These are phyloP conservation scores for Selaginella tamariscina DNA, from an alignment of 75 land plant genomes.

Conservation along the genomic window DNA sequence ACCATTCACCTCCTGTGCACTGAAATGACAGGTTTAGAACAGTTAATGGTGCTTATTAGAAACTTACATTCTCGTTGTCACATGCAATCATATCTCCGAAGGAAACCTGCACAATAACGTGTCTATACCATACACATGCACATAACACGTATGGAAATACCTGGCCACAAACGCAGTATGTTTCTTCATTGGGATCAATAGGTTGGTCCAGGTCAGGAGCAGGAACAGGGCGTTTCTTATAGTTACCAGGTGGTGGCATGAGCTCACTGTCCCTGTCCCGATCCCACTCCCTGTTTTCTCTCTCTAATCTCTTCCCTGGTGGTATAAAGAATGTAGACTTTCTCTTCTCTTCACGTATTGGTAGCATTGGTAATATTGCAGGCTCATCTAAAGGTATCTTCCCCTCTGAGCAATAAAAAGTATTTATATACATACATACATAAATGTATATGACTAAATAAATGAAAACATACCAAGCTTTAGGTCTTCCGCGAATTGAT, in stretches of 20 bases:
- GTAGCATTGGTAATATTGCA: constrained; percentile 51
- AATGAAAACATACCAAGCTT: constrained; percentile 56
- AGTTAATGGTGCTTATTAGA: background rate
- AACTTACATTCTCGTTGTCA: constrained; percentile 84
- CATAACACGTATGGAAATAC: constrained; percentile 19
- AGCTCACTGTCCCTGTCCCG: constrained; percentile 87
- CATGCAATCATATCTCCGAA: constrained; percentile 99
- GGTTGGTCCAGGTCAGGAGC: constrained; percentile 80
- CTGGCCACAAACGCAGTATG: constrained; percentile 95
- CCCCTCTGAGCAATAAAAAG: constrained; percentile 47
- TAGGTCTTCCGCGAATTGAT: constrained; percentile 79
- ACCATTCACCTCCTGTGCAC: constrained; percentile 12
- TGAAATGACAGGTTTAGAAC: background rate
- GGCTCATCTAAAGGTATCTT: constrained; percentile 82
- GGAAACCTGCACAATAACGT: constrained; percentile 51
- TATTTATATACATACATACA: background rate
- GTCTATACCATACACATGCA: background rate
- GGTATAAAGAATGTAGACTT: constrained; percentile 49
- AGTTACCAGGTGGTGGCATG: constrained; percentile 97
- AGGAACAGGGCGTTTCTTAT: constrained; percentile 41
- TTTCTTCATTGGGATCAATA: constrained; percentile 95
- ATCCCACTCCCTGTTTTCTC: constrained; percentile 38
- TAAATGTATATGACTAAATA: background rate
- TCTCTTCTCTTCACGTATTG: constrained; percentile 52
- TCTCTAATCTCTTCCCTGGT: constrained; percentile 49